These are phyloP conservation scores for Ophiostoma sp. DNA, from an alignment of 2,329 filamentous ascomycete genomes.

Conservation along the genomic window DNA sequence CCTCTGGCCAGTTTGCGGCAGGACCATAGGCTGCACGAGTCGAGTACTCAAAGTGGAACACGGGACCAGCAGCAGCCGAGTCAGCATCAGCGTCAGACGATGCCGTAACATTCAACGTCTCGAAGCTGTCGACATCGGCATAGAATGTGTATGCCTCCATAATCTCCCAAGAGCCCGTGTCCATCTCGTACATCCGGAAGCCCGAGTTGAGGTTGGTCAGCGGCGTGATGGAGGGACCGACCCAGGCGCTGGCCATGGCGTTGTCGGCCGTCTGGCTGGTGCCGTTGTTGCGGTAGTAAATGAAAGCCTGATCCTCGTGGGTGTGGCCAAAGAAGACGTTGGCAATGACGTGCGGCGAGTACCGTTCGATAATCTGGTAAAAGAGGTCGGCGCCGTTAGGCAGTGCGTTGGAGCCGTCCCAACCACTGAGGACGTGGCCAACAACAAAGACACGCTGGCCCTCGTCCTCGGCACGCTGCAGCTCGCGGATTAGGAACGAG, in stretches of 20 bases:
- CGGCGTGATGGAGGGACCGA: slow-evolving; percentile 51
- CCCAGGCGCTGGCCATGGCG: slow-evolving; percentile 56
- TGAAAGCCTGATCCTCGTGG: slow-evolving; percentile 48
- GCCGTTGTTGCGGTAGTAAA: slow-evolving; percentile 56
- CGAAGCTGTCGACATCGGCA: slow-evolving; percentile 52
- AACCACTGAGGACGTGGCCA: slow-evolving; percentile 56
- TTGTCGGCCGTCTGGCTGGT: slow-evolving; percentile 42
- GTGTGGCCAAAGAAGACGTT: slow-evolving; percentile 60
- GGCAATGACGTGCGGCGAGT: slow-evolving; percentile 52
- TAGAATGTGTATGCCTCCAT: slow-evolving; percentile 56
- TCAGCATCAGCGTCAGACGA: slow-evolving; percentile 33
- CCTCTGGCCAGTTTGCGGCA: slow-evolving; percentile 44
- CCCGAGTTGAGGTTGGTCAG: slow-evolving; percentile 54
- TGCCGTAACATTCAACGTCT: slow-evolving; percentile 38
- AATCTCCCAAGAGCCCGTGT: slow-evolving; percentile 57
- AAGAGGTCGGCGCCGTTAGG: slow-evolving; percentile 46
- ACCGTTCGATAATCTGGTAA: slow-evolving; percentile 55
- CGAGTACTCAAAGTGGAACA: slow-evolving; percentile 59
- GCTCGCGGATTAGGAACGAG: slow-evolving; percentile 54
- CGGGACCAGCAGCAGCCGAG: slow-evolving; percentile 37
- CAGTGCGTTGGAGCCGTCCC: slow-evolving; percentile 52
- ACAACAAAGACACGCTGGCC: slow-evolving; percentile 58
- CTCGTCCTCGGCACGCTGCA: slow-evolving; percentile 53
- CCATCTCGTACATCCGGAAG: slow-evolving; percentile 60
- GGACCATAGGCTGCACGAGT: slow-evolving; percentile 56